Evolutionary conservation across 140 eudicot species (phyloP).

Genomic region (Stevia rebaudiana): DNA sequence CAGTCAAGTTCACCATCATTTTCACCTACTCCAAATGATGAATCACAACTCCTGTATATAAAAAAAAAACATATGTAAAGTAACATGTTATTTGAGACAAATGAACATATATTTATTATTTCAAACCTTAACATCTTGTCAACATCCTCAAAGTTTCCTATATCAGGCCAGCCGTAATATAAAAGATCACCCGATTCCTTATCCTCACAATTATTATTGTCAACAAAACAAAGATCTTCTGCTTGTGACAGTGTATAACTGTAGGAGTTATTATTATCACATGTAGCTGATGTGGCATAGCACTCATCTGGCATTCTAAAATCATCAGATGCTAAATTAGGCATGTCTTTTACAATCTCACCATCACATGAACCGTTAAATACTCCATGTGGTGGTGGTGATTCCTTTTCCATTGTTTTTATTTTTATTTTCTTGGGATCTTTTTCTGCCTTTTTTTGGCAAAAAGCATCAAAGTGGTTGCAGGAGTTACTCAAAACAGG

Average conservation of each 20-base stretch:
- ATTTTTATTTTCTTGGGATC: constrained; percentile 26
- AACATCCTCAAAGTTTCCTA: constrained; percentile 82
- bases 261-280: constrained; percentile 35
- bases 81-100: background rate
- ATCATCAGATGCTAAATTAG: constrained; percentile 41
- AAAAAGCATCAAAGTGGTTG: constrained; percentile 24
- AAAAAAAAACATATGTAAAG: constrained; percentile 1
- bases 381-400: constrained; percentile 32
- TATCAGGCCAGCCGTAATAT: constrained; percentile 70
- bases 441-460: constrained; percentile 31
- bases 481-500: constrained; percentile 28
- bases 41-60: constrained; percentile 71
- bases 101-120: background rate
- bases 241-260: constrained; percentile 39
- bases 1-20: constrained; percentile 61
- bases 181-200: constrained; percentile 58
- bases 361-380: constrained; percentile 38
- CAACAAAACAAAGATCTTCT: constrained; percentile 47
- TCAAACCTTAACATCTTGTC: constrained; percentile 77
- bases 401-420: constrained; percentile 45
- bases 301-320: constrained; percentile 29
- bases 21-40: constrained; percentile 61
- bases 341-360: constrained; percentile 36
- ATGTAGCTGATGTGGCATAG: constrained; percentile 38
- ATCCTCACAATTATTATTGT: constrained; percentile 31